Percentiles rank a stretch among this genome's conserved stretches.
Evolutionary conservation across 78 protist genomes (phyloP).

Genomic region (Protostelium mycophagum): DNA sequence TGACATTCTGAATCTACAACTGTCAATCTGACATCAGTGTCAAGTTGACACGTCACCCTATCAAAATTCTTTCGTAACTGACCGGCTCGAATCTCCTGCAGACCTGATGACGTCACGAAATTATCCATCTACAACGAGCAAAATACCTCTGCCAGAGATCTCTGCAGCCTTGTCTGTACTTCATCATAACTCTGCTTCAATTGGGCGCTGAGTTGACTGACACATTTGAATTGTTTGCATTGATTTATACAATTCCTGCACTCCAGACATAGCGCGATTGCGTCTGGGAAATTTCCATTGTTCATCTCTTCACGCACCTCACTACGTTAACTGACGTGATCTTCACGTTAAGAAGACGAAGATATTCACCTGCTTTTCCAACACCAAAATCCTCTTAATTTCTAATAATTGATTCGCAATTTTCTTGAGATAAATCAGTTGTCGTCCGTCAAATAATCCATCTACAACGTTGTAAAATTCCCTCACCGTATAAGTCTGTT

Average conservation of each 20-base stretch:
- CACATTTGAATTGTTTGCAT: constrained; percentile 26
- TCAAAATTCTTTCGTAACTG: background rate
- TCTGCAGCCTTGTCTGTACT: constrained; percentile 44
- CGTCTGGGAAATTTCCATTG: constrained; percentile 54
- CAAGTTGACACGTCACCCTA: background rate
- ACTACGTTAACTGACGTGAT: background rate
- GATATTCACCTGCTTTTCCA: constrained; percentile 25
- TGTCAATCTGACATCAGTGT: background rate
- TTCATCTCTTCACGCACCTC: constrained; percentile 36
- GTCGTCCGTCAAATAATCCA: too few species aligned
- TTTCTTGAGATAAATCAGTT: constrained; percentile 7
- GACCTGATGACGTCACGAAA: background rate
- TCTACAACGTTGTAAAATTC: background rate
- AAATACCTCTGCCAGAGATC: background rate
- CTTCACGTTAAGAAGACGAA: background rate
- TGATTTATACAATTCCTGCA: constrained; percentile 29
- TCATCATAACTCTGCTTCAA: constrained; percentile 39
- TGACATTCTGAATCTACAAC: background rate
- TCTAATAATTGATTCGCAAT: constrained; percentile 26
- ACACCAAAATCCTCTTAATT: constrained; percentile 22
- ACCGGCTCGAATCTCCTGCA: background rate
- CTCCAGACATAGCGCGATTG: constrained; percentile 27
- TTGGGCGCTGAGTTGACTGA: constrained; percentile 27
- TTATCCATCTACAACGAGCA: background rate
- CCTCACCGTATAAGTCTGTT: background rate